Base-by-base conservation (phyloP, 1,139 yeast genomes). In the Lodderomyces beijingensis region DNA sequence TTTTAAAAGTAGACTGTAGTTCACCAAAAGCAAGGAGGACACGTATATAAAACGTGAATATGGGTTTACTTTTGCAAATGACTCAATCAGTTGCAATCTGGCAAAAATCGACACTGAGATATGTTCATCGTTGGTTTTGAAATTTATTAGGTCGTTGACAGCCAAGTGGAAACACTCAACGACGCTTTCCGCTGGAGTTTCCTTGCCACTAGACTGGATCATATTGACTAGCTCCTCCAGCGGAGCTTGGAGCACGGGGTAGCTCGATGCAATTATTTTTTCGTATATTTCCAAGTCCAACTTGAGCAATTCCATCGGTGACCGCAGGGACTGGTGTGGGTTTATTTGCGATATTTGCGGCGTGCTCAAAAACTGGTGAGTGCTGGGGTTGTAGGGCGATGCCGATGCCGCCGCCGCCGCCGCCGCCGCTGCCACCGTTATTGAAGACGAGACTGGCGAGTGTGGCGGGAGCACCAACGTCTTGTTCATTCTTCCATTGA, bases 181-280 rank as follows among this genome's bases (percentile, higher is more conserved):
- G 3, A 79, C 58, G 30, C 57, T 35, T 9, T 34, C 39, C 16
- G 32, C 48, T 12, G 59, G 50, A 35, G 62, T 59, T 6, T 67
- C 62, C 22, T 65, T 72, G 28, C 64, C 25, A 3, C 17, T n/a
- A 4, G 18, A 6, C 45, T 23, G 40, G 30, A 28, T 38, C 31
- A 35, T 42, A 45, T 17, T 38, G 37, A 27, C 45, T 37, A 35
- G 48, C 42, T 25, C 55, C 30, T 47, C 53, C 34, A 65, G 66
- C 41, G 70, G 65, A 38, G 69, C 55, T 1, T 85, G 81, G 16
- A 81, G 57, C 0, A 80, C 58, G 5, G 87, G 85, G 47, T 78
- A 72, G 17, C 63, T 65, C 1, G 55, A 47, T 46, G 80, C 87
- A 43, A 77, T 65, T 34, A 63, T 69, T 18, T 65, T 53, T 47